Percentiles rank a stretch among this genome's conserved stretches.
These are phyloP conservation scores for Trichosporon sp. DNA, from an alignment of 1,284 basidiomycete species.

Conservation along the genomic window DNA sequence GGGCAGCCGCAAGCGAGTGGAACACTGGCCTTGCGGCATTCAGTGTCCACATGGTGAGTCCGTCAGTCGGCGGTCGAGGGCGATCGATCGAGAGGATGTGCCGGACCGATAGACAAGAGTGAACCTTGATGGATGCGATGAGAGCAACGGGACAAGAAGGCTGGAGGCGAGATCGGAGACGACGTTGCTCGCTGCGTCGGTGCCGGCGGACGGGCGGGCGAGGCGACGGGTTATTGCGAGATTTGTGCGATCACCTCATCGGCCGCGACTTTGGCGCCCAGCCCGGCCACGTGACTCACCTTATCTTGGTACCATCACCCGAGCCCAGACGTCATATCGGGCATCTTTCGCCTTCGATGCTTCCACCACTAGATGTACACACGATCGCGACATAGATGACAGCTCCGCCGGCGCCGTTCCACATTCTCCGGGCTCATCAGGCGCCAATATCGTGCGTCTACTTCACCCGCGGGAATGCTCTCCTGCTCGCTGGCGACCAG, in stretches of 20 bases:
- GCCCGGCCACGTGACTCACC: neutral
- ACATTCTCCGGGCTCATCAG: conserved; percentile 67
- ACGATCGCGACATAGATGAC: conserved; percentile 16
- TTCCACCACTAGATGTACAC: too few species aligned
- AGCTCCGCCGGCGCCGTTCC: conserved; percentile 55
- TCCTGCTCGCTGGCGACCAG: conserved; percentile 73
- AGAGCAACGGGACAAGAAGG: neutral
- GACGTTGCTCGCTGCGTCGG: neutral
- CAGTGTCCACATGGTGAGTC: neutral
- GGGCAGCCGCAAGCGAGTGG: neutral
- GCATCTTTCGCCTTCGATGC: neutral
- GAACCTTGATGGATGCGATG: neutral
- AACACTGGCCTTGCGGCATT: neutral
- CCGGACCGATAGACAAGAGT: neutral
- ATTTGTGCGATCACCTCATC: conserved; percentile 4
- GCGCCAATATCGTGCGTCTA: conserved; percentile 54
- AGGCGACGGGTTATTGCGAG: too few species aligned
- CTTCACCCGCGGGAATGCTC: conserved; percentile 63
- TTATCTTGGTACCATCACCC: neutral
- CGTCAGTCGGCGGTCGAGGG: neutral
- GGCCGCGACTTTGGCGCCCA: neutral
- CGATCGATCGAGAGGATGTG: neutral
- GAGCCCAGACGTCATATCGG: neutral
- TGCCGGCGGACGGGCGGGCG: neutral
- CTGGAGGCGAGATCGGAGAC: neutral